Evolutionary conservation across 2,329 filamentous ascomycete genomes (phyloP).

Genomic region (Colletotrichum camelliae): DNA sequence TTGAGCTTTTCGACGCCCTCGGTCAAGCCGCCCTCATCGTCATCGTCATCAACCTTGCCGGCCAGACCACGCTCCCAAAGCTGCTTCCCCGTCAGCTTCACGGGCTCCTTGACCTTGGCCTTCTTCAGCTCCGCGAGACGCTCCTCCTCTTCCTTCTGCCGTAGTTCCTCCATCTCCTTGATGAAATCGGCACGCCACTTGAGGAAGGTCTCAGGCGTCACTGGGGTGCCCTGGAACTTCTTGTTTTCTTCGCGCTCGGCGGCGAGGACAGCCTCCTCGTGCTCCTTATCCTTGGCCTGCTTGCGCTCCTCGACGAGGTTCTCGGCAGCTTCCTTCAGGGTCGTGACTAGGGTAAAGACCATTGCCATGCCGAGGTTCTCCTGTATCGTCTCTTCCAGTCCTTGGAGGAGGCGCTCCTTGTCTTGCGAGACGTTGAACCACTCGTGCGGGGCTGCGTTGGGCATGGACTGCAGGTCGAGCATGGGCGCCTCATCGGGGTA

Average conservation of each 20-base stretch:
- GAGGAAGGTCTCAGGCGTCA: constrained; percentile 85
- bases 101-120: constrained; percentile 75
- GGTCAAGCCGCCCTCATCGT: constrained; percentile 66
- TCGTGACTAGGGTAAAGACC: constrained; percentile 89
- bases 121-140: constrained; percentile 84
- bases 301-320: constrained; percentile 78
- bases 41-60: constrained; percentile 69
- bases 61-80: constrained; percentile 79
- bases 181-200: constrained; percentile 82
- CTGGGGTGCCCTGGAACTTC: constrained; percentile 91
- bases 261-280: constrained; percentile 59
- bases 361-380: constrained; percentile 98
- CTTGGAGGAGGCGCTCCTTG: constrained; percentile 74
- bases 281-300: constrained; percentile 63
- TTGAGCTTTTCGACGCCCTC: constrained; percentile 75
- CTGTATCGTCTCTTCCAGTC: constrained; percentile 77
- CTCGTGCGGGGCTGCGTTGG: constrained; percentile 72
- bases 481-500: constrained; percentile 89
- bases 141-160: constrained; percentile 73
- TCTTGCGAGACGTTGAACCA: constrained; percentile 84
- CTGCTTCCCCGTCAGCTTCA: constrained; percentile 74
- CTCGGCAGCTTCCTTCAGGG: constrained; percentile 91
- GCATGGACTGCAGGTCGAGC: constrained; percentile 79
- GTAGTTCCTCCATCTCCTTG: constrained; percentile 80
- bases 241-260: constrained; percentile 92